Evolutionary conservation across 345 rosid species (phyloP).

Genomic region (Heritiera fomes): DNA sequence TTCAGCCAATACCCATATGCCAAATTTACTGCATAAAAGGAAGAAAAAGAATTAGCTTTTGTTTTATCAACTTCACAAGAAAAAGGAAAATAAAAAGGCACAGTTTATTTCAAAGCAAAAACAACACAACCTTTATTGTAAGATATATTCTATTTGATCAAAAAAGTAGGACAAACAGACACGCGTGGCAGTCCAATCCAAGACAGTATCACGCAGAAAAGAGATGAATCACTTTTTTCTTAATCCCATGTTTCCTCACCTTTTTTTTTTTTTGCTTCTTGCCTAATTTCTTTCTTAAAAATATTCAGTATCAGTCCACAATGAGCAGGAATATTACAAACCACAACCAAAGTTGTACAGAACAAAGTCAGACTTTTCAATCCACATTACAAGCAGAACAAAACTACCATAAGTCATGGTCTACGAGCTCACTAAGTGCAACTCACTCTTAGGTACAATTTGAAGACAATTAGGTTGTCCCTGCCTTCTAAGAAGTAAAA

Average conservation of each 20-base stretch:
- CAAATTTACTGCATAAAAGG: conserved; percentile 64
- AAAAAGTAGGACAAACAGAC: not conserved
- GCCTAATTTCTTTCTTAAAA: not conserved
- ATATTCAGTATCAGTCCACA: not conserved
- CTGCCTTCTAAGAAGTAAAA: conserved; percentile 3
- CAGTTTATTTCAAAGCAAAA: not conserved
- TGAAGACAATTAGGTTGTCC: not conserved
- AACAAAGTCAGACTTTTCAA: not conserved
- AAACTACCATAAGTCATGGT: not conserved
- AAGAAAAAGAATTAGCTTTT: conserved; percentile 22
- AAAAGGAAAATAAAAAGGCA: not conserved
- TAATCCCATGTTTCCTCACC: not conserved
- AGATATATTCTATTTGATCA: not conserved
- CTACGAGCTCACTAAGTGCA: not conserved
- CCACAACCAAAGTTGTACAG: not conserved
- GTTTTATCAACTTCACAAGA: not conserved
- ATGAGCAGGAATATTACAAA: conserved; percentile 4
- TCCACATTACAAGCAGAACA: not conserved
- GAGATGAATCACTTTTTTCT: not conserved
- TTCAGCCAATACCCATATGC: conserved; percentile 80
- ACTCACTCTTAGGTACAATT: not conserved
- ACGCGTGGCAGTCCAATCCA: not conserved
- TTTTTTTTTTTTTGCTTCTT: not conserved
- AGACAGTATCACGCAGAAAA: not conserved
- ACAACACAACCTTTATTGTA: not conserved